Percentiles rank a stretch among this genome's conserved stretches.
Evolutionary conservation across 805 yeast species (phyloP).

Genomic region (Candida sakaeoensis): DNA sequence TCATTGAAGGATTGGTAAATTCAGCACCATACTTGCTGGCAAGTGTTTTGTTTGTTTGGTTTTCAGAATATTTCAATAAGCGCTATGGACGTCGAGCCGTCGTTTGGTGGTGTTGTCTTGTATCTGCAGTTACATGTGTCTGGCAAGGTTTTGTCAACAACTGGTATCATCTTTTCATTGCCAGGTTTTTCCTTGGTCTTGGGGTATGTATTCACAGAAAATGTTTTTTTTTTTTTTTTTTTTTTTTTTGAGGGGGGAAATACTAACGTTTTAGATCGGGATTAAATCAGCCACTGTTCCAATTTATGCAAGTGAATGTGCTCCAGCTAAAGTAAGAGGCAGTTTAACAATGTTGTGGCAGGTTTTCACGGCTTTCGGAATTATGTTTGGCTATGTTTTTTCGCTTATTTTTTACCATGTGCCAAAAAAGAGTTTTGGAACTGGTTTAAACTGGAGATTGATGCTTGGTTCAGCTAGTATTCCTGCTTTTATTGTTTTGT

Average conservation of each 20-base stretch:
- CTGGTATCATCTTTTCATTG: slow-evolving; percentile 59
- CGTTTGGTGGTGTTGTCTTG: slow-evolving; percentile 55
- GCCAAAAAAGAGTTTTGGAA: slow-evolving; percentile 41
- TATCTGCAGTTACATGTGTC: slow-evolving; percentile 57
- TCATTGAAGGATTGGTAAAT: slow-evolving; percentile 59
- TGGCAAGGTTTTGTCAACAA: slow-evolving; percentile 66
- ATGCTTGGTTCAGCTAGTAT: slow-evolving; percentile 63
- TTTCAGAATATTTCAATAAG: slow-evolving; percentile 50
- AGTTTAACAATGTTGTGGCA: slow-evolving; percentile 71
- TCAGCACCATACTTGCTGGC: slow-evolving; percentile 66
- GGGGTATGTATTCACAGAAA: slow-evolving; percentile 27
- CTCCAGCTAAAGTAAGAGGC: slow-evolving; percentile 59
- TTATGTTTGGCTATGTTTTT: slow-evolving; percentile 62
- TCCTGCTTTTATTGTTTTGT: slow-evolving; percentile 52
- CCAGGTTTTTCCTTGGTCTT: slow-evolving; percentile 42
- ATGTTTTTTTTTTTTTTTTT: no score
- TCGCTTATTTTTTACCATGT: slow-evolving; percentile 58
- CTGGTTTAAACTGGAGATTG: slow-evolving; percentile 54
- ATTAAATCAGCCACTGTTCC: slow-evolving; percentile 67
- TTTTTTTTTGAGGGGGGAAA: no score
- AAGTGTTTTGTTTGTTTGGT: slow-evolving; percentile 57
- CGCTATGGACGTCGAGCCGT: slow-evolving; percentile 57
- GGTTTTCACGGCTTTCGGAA: slow-evolving; percentile 72
- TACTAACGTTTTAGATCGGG: slow-evolving; percentile 37
- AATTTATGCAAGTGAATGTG: slow-evolving; percentile 59